Conservation (phyloP, 2,329 filamentous ascomycete genomes). For the Ophiocordyceps robertsii region DNA sequence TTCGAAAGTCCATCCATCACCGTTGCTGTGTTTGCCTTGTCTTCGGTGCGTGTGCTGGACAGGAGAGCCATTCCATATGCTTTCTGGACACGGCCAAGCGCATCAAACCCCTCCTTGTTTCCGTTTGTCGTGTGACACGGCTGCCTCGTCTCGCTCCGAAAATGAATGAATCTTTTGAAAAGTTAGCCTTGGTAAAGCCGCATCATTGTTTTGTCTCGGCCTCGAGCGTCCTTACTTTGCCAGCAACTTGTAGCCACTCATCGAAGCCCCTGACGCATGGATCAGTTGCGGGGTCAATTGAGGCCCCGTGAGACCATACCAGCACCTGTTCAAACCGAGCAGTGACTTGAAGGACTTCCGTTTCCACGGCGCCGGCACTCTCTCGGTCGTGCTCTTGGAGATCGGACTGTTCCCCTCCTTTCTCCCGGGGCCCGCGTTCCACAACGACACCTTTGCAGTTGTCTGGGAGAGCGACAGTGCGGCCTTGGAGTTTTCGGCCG, state of each 20-base stretch:
- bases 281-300: constrained; percentile 49
- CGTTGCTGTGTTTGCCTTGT: too few species aligned
- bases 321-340: constrained; percentile 61
- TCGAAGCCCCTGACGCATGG: constrained; percentile 60
- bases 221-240: constrained; percentile 46
- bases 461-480: constrained; percentile 51
- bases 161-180: constrained; percentile 8
- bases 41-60: too few species aligned
- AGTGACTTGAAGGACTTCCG: constrained; percentile 46
- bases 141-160: background rate
- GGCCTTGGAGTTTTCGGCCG: constrained; percentile 65
- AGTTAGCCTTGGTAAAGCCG: background rate
- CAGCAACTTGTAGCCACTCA: constrained; percentile 69
- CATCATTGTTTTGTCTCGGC: background rate
- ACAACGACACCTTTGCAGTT: constrained; percentile 55
- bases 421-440: constrained; percentile 21
- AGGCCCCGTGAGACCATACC: constrained; percentile 71
- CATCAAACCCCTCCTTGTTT: too few species aligned
- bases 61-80: too few species aligned
- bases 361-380: constrained; percentile 28
- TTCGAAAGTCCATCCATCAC: too few species aligned
- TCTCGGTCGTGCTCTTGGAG: constrained; percentile 20
- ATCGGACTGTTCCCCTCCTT: constrained; percentile 16
- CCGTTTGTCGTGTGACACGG: background rate
- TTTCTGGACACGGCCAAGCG: too few species aligned